Evolutionary conservation across 2,329 filamentous ascomycete species (phyloP).

Genomic region (Fusarium sambucinum): DNA sequence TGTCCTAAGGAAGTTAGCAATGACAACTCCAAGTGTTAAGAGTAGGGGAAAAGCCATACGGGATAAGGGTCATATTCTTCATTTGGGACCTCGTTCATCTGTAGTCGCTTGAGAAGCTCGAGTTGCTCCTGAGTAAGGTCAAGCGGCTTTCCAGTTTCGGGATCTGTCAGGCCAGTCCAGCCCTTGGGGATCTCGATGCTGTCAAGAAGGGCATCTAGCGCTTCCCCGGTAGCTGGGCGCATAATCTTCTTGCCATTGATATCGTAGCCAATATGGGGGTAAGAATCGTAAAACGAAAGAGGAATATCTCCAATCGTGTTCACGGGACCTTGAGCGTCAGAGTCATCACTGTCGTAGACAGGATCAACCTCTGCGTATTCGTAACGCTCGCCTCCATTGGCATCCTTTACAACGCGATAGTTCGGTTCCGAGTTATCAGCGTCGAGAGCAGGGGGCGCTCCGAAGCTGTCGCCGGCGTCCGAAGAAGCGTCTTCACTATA

Average conservation of each 20-base stretch:
- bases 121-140: constrained; percentile 89
- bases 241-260: constrained; percentile 99
- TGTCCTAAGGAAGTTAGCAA: constrained; percentile 65
- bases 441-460: constrained; percentile 49
- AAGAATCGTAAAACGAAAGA: constrained; percentile 94
- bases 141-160: constrained; percentile 91
- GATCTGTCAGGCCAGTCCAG: constrained; percentile 96
- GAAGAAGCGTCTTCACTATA: constrained; percentile 46
- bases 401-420: constrained; percentile 77
- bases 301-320: constrained; percentile 98
- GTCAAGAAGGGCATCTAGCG: constrained; percentile 91
- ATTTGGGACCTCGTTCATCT: constrained; percentile 87
- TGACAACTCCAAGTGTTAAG: neutral
- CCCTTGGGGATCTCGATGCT: constrained; percentile 97
- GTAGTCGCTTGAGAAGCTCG: constrained; percentile 87
- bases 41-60: constrained; percentile 58
- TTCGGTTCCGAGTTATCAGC: constrained; percentile 57
- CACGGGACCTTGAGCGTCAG: constrained; percentile 79
- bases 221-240: constrained; percentile 93
- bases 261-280: constrained; percentile 98
- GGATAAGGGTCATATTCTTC: constrained; percentile 95
- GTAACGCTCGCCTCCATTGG: constrained; percentile 90
- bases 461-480: constrained; percentile 55
- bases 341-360: constrained; percentile 95
- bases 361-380: constrained; percentile 95